phyloP scores from a whole-genome alignment of 345 rosid species.

The Syzygium aqueum region DNA sequence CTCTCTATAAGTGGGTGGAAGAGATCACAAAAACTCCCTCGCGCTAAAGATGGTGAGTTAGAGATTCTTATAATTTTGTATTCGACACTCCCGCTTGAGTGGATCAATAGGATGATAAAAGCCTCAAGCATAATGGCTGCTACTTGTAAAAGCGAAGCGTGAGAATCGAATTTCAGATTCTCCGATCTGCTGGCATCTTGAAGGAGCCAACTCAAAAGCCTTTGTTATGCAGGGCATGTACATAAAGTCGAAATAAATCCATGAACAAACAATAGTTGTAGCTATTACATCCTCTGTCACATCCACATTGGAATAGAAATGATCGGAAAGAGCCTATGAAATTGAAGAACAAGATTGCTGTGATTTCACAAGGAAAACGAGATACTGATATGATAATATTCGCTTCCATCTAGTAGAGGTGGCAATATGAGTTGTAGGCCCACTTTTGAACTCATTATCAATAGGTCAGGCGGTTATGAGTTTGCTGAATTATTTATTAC shows the following conservation, averaged over 20 bases:
- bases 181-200: neutral
- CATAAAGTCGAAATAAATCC: neutral
- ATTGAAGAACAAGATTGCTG: neutral
- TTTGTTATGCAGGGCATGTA: neutral
- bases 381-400: neutral
- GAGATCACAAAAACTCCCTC: neutral
- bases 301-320: neutral
- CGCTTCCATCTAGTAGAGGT: neutral
- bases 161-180: neutral
- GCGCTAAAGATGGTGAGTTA: neutral
- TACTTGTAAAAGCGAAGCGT: neutral
- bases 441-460: neutral
- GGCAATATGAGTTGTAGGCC: neutral
- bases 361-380: neutral
- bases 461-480: neutral
- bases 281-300: neutral
- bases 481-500: neutral
- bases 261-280: neutral
- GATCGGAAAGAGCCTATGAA: neutral
- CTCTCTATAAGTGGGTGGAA: neutral
- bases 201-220: neutral
- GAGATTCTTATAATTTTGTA: neutral
- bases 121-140: neutral
- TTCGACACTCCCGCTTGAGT: neutral
- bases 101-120: neutral